Conservation (phyloP, 768 basidiomycete genomes). For the Pleurotus eryngii region DNA sequence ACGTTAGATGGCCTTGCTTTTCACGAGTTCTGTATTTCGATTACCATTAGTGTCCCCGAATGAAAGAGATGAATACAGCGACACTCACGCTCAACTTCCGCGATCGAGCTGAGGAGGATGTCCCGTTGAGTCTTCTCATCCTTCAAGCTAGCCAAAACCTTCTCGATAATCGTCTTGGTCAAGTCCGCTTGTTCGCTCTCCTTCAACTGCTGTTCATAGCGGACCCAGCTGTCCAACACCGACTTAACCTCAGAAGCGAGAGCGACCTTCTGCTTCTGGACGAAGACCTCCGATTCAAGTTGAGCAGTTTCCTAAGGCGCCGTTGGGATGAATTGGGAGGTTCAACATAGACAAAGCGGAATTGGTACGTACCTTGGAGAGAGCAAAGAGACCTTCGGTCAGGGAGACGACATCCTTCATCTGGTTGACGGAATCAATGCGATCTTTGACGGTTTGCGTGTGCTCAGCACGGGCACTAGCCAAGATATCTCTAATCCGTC, state of each 20-base stretch:
- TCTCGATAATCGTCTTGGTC: conserved; percentile 82
- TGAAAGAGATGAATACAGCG: not conserved
- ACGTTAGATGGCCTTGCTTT: conserved; percentile 79
- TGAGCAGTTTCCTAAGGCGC: conserved; percentile 78
- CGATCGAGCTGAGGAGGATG: conserved; percentile 72
- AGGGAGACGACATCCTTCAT: conserved; percentile 95
- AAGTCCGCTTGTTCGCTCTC: conserved; percentile 95
- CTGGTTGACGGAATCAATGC: conserved; percentile 86
- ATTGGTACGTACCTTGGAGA: conserved; percentile 71
- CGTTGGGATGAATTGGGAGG: not conserved
- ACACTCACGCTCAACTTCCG: conserved; percentile 92
- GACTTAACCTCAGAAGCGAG: conserved; percentile 87
- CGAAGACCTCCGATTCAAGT: conserved; percentile 86
- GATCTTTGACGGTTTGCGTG: conserved; percentile 88
- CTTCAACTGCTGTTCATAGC: conserved; percentile 94
- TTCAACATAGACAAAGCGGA: not conserved
- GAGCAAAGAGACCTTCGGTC: conserved; percentile 84
- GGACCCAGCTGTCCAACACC: conserved; percentile 97
- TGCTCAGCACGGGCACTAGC: conserved; percentile 82
- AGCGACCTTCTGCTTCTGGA: conserved; percentile 84
- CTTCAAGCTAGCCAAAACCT: conserved; percentile 76
- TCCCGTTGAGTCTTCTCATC: conserved; percentile 91
- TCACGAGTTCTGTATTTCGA: conserved; percentile 68
- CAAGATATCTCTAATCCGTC: conserved; percentile 79
- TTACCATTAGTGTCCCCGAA: not conserved